Evolutionary conservation across 441 rosid species (phyloP), one percentile per base, ranked within the genome.

Genomic region (Adansonia gregorii): DNA sequence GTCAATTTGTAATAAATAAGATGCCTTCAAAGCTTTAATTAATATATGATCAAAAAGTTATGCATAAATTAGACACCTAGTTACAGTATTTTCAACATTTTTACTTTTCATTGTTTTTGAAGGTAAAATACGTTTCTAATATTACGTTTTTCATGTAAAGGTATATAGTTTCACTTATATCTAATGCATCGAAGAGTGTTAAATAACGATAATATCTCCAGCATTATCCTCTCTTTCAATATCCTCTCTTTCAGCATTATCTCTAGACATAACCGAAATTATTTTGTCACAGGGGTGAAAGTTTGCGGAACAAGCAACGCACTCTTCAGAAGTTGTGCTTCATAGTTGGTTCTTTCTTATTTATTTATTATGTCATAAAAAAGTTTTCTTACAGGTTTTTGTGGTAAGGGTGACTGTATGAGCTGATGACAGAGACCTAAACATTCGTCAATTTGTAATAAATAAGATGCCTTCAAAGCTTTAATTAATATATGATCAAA

Each of bases 301-400:
- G 0, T 63, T 19, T 20, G 56, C 27, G 49, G 22, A 41, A 75
- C 65, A 64, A 45, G 55, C 12, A 35, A 58, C 45, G 49, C n/a
- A 31, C 72, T 60, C 52, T 79, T 79, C 73, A 61, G 39, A 69
- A 76, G 79, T 70, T 75, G 79, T 67, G 82, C 81, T 60, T 67
- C 63, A 70, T 63, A 14, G 20, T 89, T 39, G 73, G 79, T 58
- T 70, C 76, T 77, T 75, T 86, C 48, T 61, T 84, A 72, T 48
- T 83, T 15, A 19, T 81, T 1, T 88, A 84, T 76, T 89, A 76
- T 76, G 54, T 82, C 75, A 69, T 85, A n/a, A 81, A 51, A 84
- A 85, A 77, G 81, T 46, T 68, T 39, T 46, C 4, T 41, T 68
- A 68, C 72, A 22, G 17, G 55, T 48, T 67, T 46, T 11, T n/a